Evolutionary conservation across 2,329 filamentous ascomycete species (phyloP), one percentile per base, ranked within the genome.

Genomic region (Penicillium sp.): DNA sequence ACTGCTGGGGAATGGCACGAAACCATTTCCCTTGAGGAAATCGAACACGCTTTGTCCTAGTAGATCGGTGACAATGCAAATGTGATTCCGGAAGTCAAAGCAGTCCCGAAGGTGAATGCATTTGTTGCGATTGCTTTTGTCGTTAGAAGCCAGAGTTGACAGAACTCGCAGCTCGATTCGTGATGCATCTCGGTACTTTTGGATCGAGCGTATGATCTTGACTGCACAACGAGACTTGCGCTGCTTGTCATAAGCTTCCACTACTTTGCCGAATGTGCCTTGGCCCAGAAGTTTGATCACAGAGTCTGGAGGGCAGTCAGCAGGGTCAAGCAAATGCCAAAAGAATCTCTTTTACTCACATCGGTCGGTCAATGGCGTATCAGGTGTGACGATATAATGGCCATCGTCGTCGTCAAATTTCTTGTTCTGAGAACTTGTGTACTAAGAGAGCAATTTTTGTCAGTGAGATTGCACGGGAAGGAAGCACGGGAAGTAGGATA

Each of bases 1-100:
- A 62, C 92, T 97, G 79, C 95, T 97, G 11, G 94, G 94, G 68
- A 99, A 99, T 0, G 94, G 94, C 16, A 96, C 91, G 69, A 99
- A 99, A 61, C 85, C 84, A 69, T 97, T 97, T 67, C 88, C 87
- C 78, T 99, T 99, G 44, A 99, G 81, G 65, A 99, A 99, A 75
- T 99, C 94, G 71, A 99, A 99, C 48, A 99, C 93, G 66, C 93
- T 97, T 69, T 97, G 93, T 44, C 93, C 93, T 30, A 97, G 83
- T 14, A 88, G 75, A 69, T 88, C 85, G 13, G 85, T 88, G 64
- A 88, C 85, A 57, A 88, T 88, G 80, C 94, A 99, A 63, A 99
- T 97, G 70, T 99, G 94, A 53, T 95, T 94, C 44, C 92, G 85
- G 77, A 90, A 99, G 74, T 99, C 94, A 76, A 99, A 99, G 73